Evolutionary conservation across 2,329 filamentous ascomycete genomes (phyloP), one percentile per base, ranked within the genome.

Genomic region (Trichophyton simii): DNA sequence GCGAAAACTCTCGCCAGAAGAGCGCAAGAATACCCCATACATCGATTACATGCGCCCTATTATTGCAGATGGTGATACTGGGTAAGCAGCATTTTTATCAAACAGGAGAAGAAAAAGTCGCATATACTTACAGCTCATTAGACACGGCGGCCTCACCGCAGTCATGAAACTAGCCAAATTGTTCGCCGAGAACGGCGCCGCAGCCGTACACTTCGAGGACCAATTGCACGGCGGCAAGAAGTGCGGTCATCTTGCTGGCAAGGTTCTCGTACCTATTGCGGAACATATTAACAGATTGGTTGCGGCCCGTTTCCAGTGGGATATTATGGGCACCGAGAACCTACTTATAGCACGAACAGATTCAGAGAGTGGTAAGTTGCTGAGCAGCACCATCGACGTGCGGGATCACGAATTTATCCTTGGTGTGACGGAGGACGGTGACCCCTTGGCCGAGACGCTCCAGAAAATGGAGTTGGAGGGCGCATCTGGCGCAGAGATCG

Each of bases 141-240:
- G 90, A 25, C 94, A 97, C 72, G 94, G 94, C 61, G 94, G 94
- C 11, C 79, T 97, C 42, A 91, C 90, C 1, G 89, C 94, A 0
- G 92, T 99, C 2, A 81, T 97, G 66, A 99, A 99, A 79, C 83
- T 99, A 20, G 91, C 94, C 46, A 99, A 97, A 78, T 83, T 97
- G 6, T 99, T 99, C 69, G 94, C 94, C 18, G 94, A 99, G 77
- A 95, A 95, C 68, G 94, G 94, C 60, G 94, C 94, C 0, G 94
- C 94, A 0, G 94, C 88, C 7, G 94, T 99, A 1, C 94, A 99
- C 74, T 96, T 99, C 65, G 94, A 99, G 75, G 94, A 99, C 71
- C 94, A 99, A 76, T 83, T 97, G 55, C 94, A 97, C 72, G 94
- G 94, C 50, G 94, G 94, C 64, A 99, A 99, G 80, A 99, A 97